phyloP scores from a whole-genome alignment of 305 asterid species.

The Nicotiana rustica region DNA sequence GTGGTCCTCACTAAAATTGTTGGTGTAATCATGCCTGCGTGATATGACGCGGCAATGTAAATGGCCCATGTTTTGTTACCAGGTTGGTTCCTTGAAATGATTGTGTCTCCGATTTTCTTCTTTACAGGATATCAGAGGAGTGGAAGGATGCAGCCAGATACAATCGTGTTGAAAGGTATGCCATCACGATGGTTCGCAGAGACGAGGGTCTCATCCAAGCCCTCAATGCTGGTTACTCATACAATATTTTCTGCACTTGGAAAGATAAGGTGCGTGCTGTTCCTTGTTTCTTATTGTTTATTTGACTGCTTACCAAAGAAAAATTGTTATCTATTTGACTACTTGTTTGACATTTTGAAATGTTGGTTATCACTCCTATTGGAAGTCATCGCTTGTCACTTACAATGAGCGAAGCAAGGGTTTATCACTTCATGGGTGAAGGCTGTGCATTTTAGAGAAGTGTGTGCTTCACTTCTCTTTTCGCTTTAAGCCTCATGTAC shows the following conservation, averaged over 20 bases:
- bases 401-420: too few species aligned
- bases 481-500: too few species aligned
- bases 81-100: conserved; percentile 20
- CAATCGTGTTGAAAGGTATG: conserved; percentile 78
- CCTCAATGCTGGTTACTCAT: conserved; percentile 95
- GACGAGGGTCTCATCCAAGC: conserved; percentile 93
- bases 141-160: conserved; percentile 78
- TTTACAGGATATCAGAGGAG: conserved; percentile 66
- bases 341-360: conserved; percentile 26
- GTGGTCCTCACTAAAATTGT: background rate
- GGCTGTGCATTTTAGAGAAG: too few species aligned
- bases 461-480: too few species aligned
- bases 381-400: background rate
- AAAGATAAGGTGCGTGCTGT: conserved; percentile 65
- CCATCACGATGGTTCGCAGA: conserved; percentile 99
- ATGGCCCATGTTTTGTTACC: conserved; percentile 1
- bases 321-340: background rate
- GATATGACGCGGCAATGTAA: background rate
- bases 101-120: background rate
- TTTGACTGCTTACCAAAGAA: background rate
- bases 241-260: conserved; percentile 90
- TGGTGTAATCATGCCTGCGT: background rate
- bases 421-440: too few species aligned
- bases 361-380: background rate
- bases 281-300: background rate